Evolutionary conservation across 345 rosid species (phyloP).

Genomic region (Kandelia obovata): DNA sequence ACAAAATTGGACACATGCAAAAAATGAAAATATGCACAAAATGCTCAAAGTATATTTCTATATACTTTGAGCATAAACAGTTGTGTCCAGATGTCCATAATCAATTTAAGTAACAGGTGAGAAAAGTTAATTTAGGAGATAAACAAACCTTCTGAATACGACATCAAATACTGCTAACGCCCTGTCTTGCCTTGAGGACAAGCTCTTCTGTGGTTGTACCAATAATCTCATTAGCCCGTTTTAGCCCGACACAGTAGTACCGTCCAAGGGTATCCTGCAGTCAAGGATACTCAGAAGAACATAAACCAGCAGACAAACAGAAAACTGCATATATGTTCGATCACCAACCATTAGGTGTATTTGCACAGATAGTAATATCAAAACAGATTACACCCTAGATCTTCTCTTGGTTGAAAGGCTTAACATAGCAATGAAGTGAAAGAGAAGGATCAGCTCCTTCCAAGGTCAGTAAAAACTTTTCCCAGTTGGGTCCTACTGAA

Average conservation of each 20-base stretch:
- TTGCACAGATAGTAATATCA: neutral
- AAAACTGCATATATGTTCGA: neutral
- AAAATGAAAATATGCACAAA: no score
- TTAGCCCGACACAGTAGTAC: slow-evolving; percentile 65
- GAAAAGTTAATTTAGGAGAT: neutral
- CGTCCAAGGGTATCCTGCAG: slow-evolving; percentile 79
- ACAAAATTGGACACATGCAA: no score
- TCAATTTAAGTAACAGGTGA: neutral
- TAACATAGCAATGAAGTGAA: no score
- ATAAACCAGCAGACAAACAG: neutral
- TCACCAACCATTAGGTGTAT: neutral
- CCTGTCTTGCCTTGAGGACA: slow-evolving; percentile 75
- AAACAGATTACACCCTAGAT: neutral
- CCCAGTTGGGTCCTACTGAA: no score
- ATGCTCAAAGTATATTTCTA: no score
- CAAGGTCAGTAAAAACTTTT: no score
- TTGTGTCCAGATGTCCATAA: neutral
- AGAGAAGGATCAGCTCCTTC: no score
- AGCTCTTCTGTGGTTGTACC: slow-evolving; percentile 90
- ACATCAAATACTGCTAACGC: slow-evolving; percentile 30
- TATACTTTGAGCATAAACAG: no score
- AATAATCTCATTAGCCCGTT: slow-evolving; percentile 80
- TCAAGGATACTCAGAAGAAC: neutral
- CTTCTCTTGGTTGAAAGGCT: no score
- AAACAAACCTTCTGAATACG: slow-evolving; percentile 18